Conservation (phyloP, 2,329 filamentous ascomycete species). For the Clonostachys solani region DNA sequence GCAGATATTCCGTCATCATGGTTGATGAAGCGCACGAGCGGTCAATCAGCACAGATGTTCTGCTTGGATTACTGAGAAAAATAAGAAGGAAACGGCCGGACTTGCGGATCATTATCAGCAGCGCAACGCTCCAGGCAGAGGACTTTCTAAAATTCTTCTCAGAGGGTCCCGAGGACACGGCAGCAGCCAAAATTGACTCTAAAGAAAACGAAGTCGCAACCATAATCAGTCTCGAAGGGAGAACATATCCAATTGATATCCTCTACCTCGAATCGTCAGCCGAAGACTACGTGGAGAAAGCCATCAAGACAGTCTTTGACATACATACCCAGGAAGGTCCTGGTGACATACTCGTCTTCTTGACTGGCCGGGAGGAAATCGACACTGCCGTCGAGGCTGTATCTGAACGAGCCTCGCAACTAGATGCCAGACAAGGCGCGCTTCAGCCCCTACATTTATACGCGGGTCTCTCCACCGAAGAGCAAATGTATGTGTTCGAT, state of each 20-base stretch:
- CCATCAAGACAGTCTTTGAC: conserved; percentile 78
- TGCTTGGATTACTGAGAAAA: conserved; percentile 88
- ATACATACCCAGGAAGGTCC: conserved; percentile 78
- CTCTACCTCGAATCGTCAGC: conserved; percentile 74
- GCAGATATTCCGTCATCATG: conserved; percentile 93
- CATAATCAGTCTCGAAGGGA: conserved; percentile 83
- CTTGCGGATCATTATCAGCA: conserved; percentile 84
- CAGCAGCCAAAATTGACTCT: conserved; percentile 13
- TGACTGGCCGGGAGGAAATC: conserved; percentile 92
- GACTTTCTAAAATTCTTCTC: conserved; percentile 78
- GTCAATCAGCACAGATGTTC: conserved; percentile 85
- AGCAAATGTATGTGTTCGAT: conserved; percentile 95
- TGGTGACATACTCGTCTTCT: conserved; percentile 86
- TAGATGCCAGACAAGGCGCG: conserved; percentile 30
- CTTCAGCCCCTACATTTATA: conserved; percentile 67
- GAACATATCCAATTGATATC: conserved; percentile 84
- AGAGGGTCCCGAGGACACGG: conserved; percentile 27
- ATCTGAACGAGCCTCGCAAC: conserved; percentile 62
- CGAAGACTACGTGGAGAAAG: conserved; percentile 82
- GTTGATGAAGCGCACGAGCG: conserved; percentile 96
- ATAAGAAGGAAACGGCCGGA: conserved; percentile 77
- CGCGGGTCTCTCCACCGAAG: conserved; percentile 81
- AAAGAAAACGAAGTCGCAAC: conserved; percentile 14
- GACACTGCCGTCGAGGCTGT: conserved; percentile 77
- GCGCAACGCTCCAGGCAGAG: conserved; percentile 88